Evolutionary conservation across 306 rosid genomes (phyloP).

Genomic region (Bauhinia variegata): DNA sequence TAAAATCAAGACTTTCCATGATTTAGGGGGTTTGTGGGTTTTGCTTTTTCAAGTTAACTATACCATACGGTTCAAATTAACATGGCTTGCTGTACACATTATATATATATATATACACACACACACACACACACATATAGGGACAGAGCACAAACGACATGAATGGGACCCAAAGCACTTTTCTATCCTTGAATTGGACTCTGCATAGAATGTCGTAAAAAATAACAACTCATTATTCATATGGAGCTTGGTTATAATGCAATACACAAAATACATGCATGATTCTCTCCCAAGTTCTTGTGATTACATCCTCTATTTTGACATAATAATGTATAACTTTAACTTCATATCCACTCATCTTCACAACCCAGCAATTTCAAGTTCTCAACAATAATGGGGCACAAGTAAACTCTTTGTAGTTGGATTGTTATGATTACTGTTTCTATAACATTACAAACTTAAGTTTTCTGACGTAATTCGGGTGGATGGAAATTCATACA

Average conservation of each 20-base stretch:
- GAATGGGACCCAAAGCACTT: background rate
- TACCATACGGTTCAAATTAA: background rate
- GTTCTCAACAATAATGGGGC: slow-evolving; percentile 3
- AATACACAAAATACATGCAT: slow-evolving; percentile 13
- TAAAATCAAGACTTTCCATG: background rate
- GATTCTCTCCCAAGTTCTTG: slow-evolving; percentile 19
- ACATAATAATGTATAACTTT: background rate
- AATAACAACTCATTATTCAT: background rate
- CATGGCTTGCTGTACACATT: background rate
- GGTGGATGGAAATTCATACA: no score
- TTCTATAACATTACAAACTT: no score
- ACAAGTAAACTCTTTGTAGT: background rate
- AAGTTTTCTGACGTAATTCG: no score
- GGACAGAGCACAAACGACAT: background rate
- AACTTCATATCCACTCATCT: slow-evolving; percentile 7
- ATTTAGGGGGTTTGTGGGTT: background rate
- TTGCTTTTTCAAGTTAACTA: background rate
- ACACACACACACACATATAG: no score
- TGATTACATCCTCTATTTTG: slow-evolving; percentile 10
- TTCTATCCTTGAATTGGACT: background rate
- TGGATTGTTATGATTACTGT: no score
- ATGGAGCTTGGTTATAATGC: background rate
- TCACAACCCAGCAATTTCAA: slow-evolving; percentile 21
- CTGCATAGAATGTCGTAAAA: background rate
- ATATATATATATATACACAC: background rate